A percentile compares a stretch with the other conserved stretches of the same genome.
These are phyloP conservation scores for Fusarium keratoplasticum DNA, from an alignment of 2,329 filamentous ascomycete species.

Conservation along the genomic window DNA sequence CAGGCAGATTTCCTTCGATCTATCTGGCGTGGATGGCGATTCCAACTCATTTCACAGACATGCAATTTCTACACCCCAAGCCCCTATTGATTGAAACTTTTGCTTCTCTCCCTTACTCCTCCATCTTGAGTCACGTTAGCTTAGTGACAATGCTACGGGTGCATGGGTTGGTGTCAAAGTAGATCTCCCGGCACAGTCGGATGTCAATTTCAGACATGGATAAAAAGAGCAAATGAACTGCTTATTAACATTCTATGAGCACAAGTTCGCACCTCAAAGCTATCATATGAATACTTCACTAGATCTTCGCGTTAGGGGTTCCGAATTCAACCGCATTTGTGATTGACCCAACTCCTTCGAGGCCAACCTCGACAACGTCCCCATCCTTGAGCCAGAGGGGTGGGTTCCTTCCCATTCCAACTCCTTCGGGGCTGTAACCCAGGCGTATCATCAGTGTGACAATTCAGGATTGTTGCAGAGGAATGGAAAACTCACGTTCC, in stretches of 20 bases:
- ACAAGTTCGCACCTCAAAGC: neutral
- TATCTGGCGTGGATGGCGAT: neutral
- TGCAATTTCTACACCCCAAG: too few species aligned
- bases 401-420: neutral
- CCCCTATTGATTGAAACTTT: too few species aligned
- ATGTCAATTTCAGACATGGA: neutral
- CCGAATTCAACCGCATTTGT: neutral
- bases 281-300: neutral
- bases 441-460: neutral
- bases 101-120: neutral
- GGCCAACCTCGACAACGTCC: neutral
- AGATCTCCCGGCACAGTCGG: neutral
- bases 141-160: neutral
- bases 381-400: neutral
- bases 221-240: neutral
- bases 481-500: neutral
- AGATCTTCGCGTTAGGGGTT: neutral
- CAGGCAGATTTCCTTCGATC: neutral
- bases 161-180: neutral
- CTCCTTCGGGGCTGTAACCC: neutral
- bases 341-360: neutral
- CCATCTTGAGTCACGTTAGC: neutral
- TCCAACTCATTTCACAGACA: too few species aligned
- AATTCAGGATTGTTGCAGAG: too few species aligned
- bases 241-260: neutral